Evolutionary conservation across 2,329 filamentous ascomycete species (phyloP), one percentile per base, ranked within the genome.

Genomic region (Pseudopyrenochaeta lycopersici): DNA sequence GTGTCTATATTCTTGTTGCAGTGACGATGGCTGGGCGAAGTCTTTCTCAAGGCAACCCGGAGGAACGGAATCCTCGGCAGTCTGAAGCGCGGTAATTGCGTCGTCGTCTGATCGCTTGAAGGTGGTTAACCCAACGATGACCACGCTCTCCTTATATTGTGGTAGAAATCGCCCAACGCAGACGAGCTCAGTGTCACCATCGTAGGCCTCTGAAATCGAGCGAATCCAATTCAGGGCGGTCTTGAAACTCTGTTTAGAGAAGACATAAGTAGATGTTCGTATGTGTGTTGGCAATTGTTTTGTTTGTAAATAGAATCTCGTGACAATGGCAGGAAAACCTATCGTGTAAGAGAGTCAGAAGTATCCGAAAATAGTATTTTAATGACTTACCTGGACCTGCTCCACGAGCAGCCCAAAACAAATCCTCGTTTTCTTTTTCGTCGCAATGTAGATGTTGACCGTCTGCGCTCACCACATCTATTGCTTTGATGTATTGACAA

Each of bases 241-340:
- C 12, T 70, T 71, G 56, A 81, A 84, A 32, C 78, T 67, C 2
- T 75, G 70, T n/a, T 77, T 73, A 0, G 80, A 77, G 52, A 80
- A 85, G 21, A 82, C 67, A 61, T 83, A 85, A n/a, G 62, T 64
- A 3, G 76, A 77, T 1, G 71, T 69, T 2, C 66, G 62, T 54
- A 77, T 73, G 7, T 42, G 38, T 27, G 23, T 27, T 9, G 23
- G 23, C 9, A 56, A 48, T 2, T 62, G 63, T 46, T 69, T 55
- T 12, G 80, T 77, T 17, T 73, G 66, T 3, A 85, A 74, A 56
- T 85, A 75, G 58, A 84, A 85, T 12, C 74, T 73, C 1, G 81
- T 83, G 2, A 85, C 78, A 6, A 85, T 71, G 1, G 77, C 83
- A 1, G 83, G 83, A 51, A 85, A 85, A 17, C 82, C 80, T 73